phyloP scores from a whole-genome alignment of 1,284 basidiomycete species.

The Puccinia coronata region DNA sequence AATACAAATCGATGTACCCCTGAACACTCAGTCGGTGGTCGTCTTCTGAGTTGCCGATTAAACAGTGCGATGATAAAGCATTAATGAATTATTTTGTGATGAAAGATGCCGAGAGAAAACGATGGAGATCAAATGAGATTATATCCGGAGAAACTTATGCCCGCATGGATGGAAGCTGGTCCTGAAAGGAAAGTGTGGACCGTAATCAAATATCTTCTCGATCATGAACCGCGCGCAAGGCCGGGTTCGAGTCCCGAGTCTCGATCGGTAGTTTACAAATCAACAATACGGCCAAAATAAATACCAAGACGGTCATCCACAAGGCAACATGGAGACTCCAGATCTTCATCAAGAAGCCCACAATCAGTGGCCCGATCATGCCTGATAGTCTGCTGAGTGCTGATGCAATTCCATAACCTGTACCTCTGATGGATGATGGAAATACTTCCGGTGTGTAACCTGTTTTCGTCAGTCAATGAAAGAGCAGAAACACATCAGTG shows the following conservation, averaged over 20 bases:
- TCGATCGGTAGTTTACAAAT: slow-evolving; percentile 38
- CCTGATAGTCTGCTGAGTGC: slow-evolving; percentile 86
- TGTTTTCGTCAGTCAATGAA: neutral
- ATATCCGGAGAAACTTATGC: neutral
- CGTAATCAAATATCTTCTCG: neutral
- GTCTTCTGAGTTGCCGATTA: neutral
- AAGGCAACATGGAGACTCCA: slow-evolving; percentile 72
- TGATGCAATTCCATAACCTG: slow-evolving; percentile 85
- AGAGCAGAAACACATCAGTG: neutral
- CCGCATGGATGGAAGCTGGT: neutral
- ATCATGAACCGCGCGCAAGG: neutral
- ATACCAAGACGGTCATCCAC: slow-evolving; percentile 70
- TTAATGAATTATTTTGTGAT: neutral
- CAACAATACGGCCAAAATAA: slow-evolving; percentile 59
- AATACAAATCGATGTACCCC: neutral
- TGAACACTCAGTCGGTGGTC: neutral
- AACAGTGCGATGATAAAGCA: neutral
- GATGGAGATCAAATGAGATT: neutral
- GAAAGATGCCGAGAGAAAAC: neutral
- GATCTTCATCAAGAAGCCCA: slow-evolving; percentile 75
- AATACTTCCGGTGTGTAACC: slow-evolving; percentile 49
- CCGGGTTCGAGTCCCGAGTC: slow-evolving; percentile 16
- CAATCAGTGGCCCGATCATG: slow-evolving; percentile 82
- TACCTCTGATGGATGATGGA: slow-evolving; percentile 69
- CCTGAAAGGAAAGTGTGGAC: neutral